These are phyloP conservation scores for Fragaria vesca DNA, from an alignment of 306 rosid genomes.

Conservation along the genomic window DNA sequence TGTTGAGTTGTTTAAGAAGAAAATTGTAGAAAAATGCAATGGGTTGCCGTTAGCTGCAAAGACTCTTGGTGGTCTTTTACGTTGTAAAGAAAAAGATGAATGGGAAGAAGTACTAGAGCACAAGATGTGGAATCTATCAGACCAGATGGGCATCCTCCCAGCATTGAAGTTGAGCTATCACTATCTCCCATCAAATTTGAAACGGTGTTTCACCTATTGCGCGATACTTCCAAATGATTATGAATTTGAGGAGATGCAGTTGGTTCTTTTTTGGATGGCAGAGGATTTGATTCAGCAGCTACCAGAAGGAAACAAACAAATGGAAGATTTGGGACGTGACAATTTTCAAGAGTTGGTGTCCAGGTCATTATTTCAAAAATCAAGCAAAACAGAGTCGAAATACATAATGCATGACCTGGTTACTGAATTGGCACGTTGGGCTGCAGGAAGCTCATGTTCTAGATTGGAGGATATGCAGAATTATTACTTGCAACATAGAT, in stretches of 20 bases:
- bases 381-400: neutral
- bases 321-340: conserved; percentile 15
- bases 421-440: too few relatives aligned
- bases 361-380: conserved; percentile 23
- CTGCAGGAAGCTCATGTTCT: too few relatives aligned
- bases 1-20: neutral
- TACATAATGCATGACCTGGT: conserved; percentile 18
- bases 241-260: neutral
- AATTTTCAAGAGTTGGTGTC: conserved; percentile 21
- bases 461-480: too few relatives aligned
- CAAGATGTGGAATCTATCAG: too few relatives aligned
- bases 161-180: conserved; percentile 27
- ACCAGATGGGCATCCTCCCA: neutral
- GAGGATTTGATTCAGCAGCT: conserved; percentile 20
- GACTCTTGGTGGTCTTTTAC: neutral
- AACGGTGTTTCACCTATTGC: conserved; percentile 24
- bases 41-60: neutral
- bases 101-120: neutral
- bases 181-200: conserved; percentile 27
- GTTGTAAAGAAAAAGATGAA: neutral
- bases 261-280: conserved; percentile 32
- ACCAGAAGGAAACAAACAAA: neutral
- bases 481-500: too few relatives aligned
- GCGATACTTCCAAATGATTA: conserved; percentile 19
- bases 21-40: neutral